Evolutionary conservation across 345 rosid genomes (phyloP).

Genomic region (Brassica napus): DNA sequence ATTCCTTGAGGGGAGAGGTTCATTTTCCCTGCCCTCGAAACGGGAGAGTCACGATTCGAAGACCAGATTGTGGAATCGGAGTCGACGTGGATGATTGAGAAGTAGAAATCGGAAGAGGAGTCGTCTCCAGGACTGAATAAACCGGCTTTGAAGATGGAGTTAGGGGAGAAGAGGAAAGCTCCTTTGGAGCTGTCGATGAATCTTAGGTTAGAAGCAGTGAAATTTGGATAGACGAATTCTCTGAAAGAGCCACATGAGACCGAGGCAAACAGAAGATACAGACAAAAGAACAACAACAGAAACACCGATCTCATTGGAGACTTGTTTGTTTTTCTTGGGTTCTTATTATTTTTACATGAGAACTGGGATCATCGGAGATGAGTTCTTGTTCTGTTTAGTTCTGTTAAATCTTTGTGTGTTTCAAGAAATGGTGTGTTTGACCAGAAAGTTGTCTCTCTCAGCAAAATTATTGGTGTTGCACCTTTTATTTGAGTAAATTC

Average conservation of each 20-base stretch:
- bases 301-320: conserved; percentile 52
- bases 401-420: conserved; percentile 12
- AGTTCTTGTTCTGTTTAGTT: conserved; percentile 20
- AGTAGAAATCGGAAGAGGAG: conserved; percentile 53
- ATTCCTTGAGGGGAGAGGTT: conserved; percentile 60
- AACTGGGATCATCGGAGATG: conserved; percentile 19
- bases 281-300: conserved; percentile 35
- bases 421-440: conserved; percentile 20
- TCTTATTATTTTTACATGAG: conserved; percentile 1
- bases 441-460: conserved; percentile 21
- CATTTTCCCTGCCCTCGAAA: conserved; percentile 65
- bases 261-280: conserved; percentile 30
- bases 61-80: conserved; percentile 77
- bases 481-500: not conserved
- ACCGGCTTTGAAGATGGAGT: conserved; percentile 62
- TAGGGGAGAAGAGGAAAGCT: conserved; percentile 63
- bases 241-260: conserved; percentile 43
- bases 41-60: conserved; percentile 67
- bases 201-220: conserved; percentile 61
- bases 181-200: conserved; percentile 52
- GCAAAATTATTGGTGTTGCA: conserved; percentile 22
- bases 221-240: conserved; percentile 62
- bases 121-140: conserved; percentile 51
- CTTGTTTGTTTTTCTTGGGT: conserved; percentile 22
- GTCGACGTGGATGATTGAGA: conserved; percentile 62